Conservation (phyloP, 495 filamentous ascomycete species). For the Talaromyces borbonicus region DNA sequence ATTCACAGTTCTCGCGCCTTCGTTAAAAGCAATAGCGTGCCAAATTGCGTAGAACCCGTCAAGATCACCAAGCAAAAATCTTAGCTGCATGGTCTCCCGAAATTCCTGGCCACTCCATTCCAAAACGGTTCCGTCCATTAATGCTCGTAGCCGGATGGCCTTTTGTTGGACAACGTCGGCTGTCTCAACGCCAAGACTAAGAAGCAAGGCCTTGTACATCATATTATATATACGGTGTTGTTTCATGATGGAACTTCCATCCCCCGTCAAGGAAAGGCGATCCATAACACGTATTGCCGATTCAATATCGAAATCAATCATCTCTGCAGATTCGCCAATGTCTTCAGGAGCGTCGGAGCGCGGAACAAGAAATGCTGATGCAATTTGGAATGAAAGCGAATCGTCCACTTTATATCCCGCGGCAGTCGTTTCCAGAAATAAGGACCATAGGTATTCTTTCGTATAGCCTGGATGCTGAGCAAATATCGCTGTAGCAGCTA, state of each 20-base stretch:
- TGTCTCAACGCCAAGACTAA: background rate
- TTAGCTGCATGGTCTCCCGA: slow-evolving; percentile 11
- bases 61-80: slow-evolving; percentile 31
- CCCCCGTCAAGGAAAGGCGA: slow-evolving; percentile 32
- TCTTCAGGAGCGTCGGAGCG: slow-evolving; percentile 5
- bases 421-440: slow-evolving; percentile 22
- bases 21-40: slow-evolving; percentile 42
- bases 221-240: slow-evolving; percentile 25
- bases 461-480: slow-evolving; percentile 28
- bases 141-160: background rate
- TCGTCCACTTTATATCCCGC: slow-evolving; percentile 26
- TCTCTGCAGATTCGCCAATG: slow-evolving; percentile 6
- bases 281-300: slow-evolving; percentile 37
- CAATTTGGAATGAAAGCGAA: slow-evolving; percentile 23
- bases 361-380: slow-evolving; percentile 27
- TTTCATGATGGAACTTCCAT: slow-evolving; percentile 34
- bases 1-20: slow-evolving; percentile 36
- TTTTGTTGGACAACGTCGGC: background rate
- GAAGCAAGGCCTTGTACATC: slow-evolving; percentile 25
- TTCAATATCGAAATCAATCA: slow-evolving; percentile 23
- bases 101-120: background rate
- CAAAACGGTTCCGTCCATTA: background rate
- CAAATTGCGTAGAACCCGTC: slow-evolving; percentile 52
- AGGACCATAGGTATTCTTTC: slow-evolving; percentile 19
- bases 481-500: slow-evolving; percentile 2